These are phyloP conservation scores for Xylaria sp. DNA, from an alignment of 2,329 filamentous ascomycete species.

Conservation along the genomic window DNA sequence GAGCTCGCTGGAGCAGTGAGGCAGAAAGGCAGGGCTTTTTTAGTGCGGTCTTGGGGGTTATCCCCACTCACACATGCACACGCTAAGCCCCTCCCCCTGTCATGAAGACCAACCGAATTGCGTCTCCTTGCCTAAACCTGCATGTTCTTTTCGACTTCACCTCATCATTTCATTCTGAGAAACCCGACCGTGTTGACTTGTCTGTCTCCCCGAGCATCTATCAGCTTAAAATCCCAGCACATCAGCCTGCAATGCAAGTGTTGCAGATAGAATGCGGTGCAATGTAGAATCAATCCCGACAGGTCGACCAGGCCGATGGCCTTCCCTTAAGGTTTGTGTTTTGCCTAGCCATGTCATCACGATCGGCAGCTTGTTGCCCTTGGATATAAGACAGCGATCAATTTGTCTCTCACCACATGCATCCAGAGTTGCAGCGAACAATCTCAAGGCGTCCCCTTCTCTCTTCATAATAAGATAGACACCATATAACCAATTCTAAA, in stretches of 20 bases:
- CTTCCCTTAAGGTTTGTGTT: conserved; percentile 27
- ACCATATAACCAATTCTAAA: neutral
- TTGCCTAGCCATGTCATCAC: conserved; percentile 31
- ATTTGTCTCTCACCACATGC: conserved; percentile 15
- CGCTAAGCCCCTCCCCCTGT: conserved; percentile 40
- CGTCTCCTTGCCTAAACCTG: conserved; percentile 47
- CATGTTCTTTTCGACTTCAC: conserved; percentile 51
- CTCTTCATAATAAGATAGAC: neutral
- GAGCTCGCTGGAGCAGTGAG: conserved; percentile 22
- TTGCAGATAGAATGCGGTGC: neutral
- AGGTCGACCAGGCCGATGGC: conserved; percentile 1
- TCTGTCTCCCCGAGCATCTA: conserved; percentile 20
- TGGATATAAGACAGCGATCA: conserved; percentile 29
- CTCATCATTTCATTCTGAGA: conserved; percentile 46
- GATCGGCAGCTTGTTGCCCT: conserved; percentile 30
- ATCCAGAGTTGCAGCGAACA: neutral
- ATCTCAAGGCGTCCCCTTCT: neutral
- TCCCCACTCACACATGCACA: conserved; percentile 39
- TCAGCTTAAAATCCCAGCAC: neutral
- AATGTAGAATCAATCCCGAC: conserved; percentile 7
- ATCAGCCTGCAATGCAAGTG: neutral
- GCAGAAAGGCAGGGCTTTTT: conserved; percentile 34
- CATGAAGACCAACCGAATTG: conserved; percentile 48
- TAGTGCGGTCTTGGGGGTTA: conserved; percentile 33
- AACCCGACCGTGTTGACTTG: conserved; percentile 26